A percentile compares a stretch with the other conserved stretches of the same genome.
These are phyloP conservation scores for Daldinia concentrica DNA, from an alignment of 495 filamentous ascomycete species.

Conservation along the genomic window DNA sequence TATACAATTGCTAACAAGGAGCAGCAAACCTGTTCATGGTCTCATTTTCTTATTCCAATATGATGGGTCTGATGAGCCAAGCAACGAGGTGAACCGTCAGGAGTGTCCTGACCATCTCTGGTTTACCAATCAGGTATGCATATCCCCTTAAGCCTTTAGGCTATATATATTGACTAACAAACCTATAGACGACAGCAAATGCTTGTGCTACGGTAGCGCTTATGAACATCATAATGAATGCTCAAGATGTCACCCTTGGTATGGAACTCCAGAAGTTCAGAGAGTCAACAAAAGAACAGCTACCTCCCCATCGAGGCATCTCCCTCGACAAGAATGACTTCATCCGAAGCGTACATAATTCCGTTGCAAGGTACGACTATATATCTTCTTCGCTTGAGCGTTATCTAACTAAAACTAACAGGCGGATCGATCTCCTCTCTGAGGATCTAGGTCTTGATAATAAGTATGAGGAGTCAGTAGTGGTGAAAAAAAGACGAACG, in stretches of 20 bases:
- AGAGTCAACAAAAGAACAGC: constrained; percentile 70
- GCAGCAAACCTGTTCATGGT: constrained; percentile 77
- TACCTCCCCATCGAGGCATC: constrained; percentile 77
- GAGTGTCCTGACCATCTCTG: constrained; percentile 76
- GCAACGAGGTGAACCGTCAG: constrained; percentile 41
- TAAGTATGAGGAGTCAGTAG: constrained; percentile 59
- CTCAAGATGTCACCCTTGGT: constrained; percentile 68
- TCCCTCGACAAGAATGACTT: constrained; percentile 76
- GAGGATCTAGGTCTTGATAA: constrained; percentile 75
- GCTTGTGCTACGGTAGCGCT: constrained; percentile 89
- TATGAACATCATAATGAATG: constrained; percentile 91
- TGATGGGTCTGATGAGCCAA: constrained; percentile 60
- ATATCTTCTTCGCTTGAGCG: neutral
- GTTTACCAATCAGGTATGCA: constrained; percentile 89
- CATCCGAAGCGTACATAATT: constrained; percentile 85
- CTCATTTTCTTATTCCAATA: constrained; percentile 85
- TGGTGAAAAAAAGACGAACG: constrained; percentile 50
- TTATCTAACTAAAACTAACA: constrained; percentile 27
- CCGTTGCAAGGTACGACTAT: constrained; percentile 75
- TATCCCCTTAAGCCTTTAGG: neutral
- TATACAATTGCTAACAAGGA: constrained; percentile 13
- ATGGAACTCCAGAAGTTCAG: constrained; percentile 74
- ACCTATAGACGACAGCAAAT: constrained; percentile 73
- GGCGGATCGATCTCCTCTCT: constrained; percentile 81
- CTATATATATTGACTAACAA: constrained; percentile 7